Evolutionary conservation across 1,284 basidiomycete species (phyloP).

Genomic region (Taiwanofungus camphoratus): DNA sequence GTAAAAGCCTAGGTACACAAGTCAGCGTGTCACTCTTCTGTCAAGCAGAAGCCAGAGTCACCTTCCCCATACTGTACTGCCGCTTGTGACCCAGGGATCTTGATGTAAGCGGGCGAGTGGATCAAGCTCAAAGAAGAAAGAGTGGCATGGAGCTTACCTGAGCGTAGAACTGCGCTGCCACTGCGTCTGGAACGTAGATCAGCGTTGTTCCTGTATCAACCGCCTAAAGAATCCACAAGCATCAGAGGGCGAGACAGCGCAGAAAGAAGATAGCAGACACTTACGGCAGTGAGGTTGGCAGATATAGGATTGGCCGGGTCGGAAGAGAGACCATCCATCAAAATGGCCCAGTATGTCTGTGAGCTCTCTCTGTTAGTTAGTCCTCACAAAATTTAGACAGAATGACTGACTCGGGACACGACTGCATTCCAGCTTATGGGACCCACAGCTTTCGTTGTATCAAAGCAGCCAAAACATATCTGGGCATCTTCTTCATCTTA

Average conservation of each 20-base stretch:
- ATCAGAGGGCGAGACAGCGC: not conserved
- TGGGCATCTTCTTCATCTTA: conserved; percentile 15
- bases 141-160: conserved; percentile 25
- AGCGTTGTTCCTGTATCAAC: conserved; percentile 60
- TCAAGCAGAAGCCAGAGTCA: too few species aligned
- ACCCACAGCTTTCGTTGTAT: conserved; percentile 43
- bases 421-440: conserved; percentile 48
- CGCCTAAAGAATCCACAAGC: conserved; percentile 34
- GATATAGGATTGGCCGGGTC: conserved; percentile 21
- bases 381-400: not conserved
- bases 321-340: conserved; percentile 37
- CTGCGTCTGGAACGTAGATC: conserved; percentile 42
- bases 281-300: conserved; percentile 33
- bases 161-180: conserved; percentile 37
- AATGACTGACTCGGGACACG: conserved; percentile 34
- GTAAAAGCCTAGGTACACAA: conserved; percentile 37
- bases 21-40: too few species aligned
- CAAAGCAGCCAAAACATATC: conserved; percentile 57
- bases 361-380: not conserved
- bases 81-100: conserved; percentile 45
- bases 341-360: conserved; percentile 54
- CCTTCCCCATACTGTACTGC: conserved; percentile 39
- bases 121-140: not conserved
- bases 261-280: conserved; percentile 6
- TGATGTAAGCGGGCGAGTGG: not conserved